A percentile compares a stretch with the other conserved stretches of the same genome.
Conservation (phyloP, 495 filamentous ascomycete genomes). For the Cercophora samala region DNA sequence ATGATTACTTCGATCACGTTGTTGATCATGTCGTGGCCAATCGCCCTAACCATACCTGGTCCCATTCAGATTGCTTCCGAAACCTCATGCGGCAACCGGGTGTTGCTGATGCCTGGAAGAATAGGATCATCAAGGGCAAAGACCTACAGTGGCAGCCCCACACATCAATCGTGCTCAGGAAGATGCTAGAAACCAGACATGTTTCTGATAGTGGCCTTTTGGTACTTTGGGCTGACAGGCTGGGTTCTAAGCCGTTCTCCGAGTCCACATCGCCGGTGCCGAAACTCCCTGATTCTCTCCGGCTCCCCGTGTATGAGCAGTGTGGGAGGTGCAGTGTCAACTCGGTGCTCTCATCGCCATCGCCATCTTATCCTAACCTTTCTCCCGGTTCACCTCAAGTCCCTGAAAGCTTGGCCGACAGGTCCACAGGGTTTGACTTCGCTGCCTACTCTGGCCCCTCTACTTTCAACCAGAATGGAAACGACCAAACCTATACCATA, state of each 20-base stretch:
- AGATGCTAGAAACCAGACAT: slow-evolving; percentile 28
- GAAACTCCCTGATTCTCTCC: neutral
- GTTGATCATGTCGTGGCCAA: slow-evolving; percentile 27
- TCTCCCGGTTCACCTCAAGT: neutral
- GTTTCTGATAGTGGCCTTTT: slow-evolving; percentile 21
- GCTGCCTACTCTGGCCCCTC: neutral
- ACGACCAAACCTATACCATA: neutral
- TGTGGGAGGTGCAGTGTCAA: neutral
- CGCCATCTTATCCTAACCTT: neutral
- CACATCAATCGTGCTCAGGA: slow-evolving; percentile 24
- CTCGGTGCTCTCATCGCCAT: neutral
- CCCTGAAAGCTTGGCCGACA: neutral
- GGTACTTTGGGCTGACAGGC: slow-evolving; percentile 12
- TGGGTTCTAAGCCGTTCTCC: neutral
- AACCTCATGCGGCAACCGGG: slow-evolving; percentile 27
- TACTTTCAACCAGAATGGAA: neutral
- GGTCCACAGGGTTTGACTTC: neutral
- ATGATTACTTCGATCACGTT: slow-evolving; percentile 31
- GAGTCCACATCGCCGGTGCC: neutral
- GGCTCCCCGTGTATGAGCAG: neutral
- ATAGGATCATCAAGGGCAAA: slow-evolving; percentile 17
- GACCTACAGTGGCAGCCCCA: slow-evolving; percentile 26
- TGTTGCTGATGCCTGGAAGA: slow-evolving; percentile 18
- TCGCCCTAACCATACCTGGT: slow-evolving; percentile 23
- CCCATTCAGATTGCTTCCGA: slow-evolving; percentile 24